These are phyloP conservation scores for Fermentozyma sake DNA, from an alignment of 1,139 yeast genomes.

Conservation along the genomic window DNA sequence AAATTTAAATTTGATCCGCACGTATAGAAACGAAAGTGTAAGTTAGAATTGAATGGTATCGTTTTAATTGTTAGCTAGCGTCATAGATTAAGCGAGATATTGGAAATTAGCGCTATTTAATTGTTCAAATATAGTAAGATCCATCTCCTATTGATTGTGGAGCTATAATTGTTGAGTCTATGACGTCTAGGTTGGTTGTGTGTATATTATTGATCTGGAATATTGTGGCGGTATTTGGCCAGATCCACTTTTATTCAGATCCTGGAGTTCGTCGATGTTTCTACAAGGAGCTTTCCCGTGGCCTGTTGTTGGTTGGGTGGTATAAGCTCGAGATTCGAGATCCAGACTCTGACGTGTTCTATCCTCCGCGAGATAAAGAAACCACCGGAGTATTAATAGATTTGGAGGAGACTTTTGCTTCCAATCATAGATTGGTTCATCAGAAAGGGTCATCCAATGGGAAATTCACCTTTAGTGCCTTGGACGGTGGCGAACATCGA, in stretches of 20 bases:
- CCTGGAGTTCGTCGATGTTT: slow-evolving; percentile 63
- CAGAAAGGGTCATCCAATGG: slow-evolving; percentile 59
- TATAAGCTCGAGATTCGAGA: slow-evolving; percentile 59
- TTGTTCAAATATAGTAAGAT: too few species aligned
- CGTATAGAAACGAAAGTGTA: too few species aligned
- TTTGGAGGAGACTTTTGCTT: slow-evolving; percentile 60
- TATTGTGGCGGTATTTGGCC: slow-evolving; percentile 4
- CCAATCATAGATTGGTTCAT: slow-evolving; percentile 62
- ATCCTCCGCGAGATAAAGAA: slow-evolving; percentile 32
- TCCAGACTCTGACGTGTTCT: slow-evolving; percentile 37
- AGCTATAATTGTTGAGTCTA: too few species aligned
- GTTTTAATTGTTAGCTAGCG: too few species aligned
- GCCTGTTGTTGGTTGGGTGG: slow-evolving; percentile 53
- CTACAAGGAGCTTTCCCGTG: slow-evolving; percentile 57
- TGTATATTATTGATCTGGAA: background rate
- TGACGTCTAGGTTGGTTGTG: background rate
- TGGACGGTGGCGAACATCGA: slow-evolving; percentile 67
- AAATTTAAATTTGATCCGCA: too few species aligned
- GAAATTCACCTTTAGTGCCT: slow-evolving; percentile 51
- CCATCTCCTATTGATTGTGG: too few species aligned
- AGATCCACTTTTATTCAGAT: slow-evolving; percentile 52
- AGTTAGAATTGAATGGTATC: too few species aligned
- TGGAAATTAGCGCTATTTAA: too few species aligned
- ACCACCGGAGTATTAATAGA: slow-evolving; percentile 40
- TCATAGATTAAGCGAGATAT: too few species aligned